phyloP scores from a whole-genome alignment of 768 basidiomycete species.

The Agaricus blazei region DNA sequence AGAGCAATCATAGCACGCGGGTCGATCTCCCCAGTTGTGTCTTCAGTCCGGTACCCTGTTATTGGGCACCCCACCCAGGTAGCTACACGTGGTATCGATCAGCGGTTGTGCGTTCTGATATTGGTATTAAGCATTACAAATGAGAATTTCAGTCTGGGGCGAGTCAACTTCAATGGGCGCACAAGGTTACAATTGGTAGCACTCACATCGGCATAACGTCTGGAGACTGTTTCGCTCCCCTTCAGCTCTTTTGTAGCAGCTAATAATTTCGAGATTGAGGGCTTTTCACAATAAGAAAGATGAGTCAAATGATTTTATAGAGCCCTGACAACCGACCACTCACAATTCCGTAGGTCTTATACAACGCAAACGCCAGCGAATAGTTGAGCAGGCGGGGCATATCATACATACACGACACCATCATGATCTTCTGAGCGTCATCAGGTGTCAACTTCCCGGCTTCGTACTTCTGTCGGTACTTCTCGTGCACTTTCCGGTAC shows the following conservation, averaged over 20 bases:
- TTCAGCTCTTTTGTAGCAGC: conserved; percentile 34
- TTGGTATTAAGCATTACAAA: conserved; percentile 20
- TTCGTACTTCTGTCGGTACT: conserved; percentile 32
- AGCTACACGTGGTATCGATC: conserved; percentile 13
- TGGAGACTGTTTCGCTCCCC: conserved; percentile 29
- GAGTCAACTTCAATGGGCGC: not conserved
- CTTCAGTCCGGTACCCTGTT: conserved; percentile 10
- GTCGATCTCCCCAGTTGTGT: conserved; percentile 16
- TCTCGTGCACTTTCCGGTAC: conserved; percentile 35
- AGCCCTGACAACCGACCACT: conserved; percentile 12
- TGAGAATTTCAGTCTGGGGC: conserved; percentile 38
- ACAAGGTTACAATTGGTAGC: not conserved
- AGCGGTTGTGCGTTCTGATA: not conserved
- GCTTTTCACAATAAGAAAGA: conserved; percentile 24
- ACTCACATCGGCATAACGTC: conserved; percentile 47
- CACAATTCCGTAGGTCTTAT: conserved; percentile 49
- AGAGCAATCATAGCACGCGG: conserved; percentile 31
- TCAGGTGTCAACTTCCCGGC: conserved; percentile 34
- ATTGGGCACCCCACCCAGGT: conserved; percentile 28
- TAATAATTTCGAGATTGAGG: conserved; percentile 40
- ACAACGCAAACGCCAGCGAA: conserved; percentile 42
- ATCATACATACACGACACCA: conserved; percentile 31
- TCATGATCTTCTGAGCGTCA: conserved; percentile 40
- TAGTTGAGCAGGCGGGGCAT: conserved; percentile 39
- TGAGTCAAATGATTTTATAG: not conserved